Evolutionary conservation across 768 basidiomycete species (phyloP).

Genomic region (Amanita brunnescens): DNA sequence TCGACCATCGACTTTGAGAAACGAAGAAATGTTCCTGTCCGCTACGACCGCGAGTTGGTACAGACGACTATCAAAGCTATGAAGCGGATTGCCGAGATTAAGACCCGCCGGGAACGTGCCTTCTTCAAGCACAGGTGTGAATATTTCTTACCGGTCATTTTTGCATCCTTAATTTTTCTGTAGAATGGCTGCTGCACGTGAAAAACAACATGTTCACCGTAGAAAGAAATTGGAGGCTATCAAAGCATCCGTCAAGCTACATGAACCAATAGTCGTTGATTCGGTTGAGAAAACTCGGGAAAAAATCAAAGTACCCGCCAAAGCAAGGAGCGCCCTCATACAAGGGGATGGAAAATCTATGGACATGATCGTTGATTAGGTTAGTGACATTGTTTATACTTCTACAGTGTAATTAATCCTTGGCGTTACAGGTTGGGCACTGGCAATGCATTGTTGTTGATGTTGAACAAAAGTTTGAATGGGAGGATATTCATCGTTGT

Average conservation of each 20-base stretch:
- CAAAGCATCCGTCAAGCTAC: conserved; percentile 52
- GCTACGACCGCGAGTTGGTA: conserved; percentile 91
- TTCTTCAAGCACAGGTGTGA: conserved; percentile 90
- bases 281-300: conserved; percentile 47
- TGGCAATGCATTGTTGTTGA: background rate
- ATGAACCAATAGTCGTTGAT: conserved; percentile 49
- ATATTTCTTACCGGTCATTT: background rate
- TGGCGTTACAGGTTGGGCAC: background rate
- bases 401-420: background rate
- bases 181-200: conserved; percentile 80
- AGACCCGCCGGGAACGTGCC: conserved; percentile 78
- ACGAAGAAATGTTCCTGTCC: conserved; percentile 92
- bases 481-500: conserved; percentile 29
- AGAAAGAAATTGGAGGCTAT: conserved; percentile 52
- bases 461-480: background rate
- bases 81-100: conserved; percentile 92
- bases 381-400: background rate
- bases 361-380: conserved; percentile 81
- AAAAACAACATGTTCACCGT: conserved; percentile 70
- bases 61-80: conserved; percentile 93
- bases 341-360: conserved; percentile 81
- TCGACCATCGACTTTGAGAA: conserved; percentile 99
- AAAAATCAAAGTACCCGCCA: conserved; percentile 68
- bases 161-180: conserved; percentile 6
- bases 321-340: conserved; percentile 64